Conservation (phyloP, 2,329 filamentous ascomycete genomes). For the Pseudocercospora musae region DNA sequence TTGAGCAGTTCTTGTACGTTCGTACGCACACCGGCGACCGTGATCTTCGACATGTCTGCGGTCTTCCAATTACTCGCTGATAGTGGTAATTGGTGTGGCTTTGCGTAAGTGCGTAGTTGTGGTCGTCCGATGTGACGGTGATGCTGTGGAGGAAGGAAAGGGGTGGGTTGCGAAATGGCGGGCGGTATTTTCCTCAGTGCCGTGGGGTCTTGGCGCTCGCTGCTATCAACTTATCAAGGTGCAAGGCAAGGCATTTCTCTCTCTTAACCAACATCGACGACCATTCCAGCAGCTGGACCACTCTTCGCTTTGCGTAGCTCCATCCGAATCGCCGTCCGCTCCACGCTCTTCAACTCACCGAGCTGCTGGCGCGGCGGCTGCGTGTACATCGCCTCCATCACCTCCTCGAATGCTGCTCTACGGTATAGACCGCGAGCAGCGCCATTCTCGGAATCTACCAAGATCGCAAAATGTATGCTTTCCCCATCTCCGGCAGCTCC, state of each 20-base stretch:
- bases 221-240: neutral
- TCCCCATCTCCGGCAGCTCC: conserved; percentile 2
- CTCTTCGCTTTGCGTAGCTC: conserved; percentile 5
- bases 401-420: conserved; percentile 28
- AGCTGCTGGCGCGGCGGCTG: conserved; percentile 19
- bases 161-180: neutral
- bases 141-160: conserved; percentile 14
- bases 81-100: conserved; percentile 36
- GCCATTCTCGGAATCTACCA: conserved; percentile 30
- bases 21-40: conserved; percentile 86
- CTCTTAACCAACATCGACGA: neutral
- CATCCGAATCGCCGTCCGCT: conserved; percentile 24
- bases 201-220: neutral
- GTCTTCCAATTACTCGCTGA: conserved; percentile 48
- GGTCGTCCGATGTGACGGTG: conserved; percentile 5
- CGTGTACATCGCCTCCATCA: conserved; percentile 24
- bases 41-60: conserved; percentile 74
- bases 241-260: too few species aligned
- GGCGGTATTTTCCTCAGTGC: neutral
- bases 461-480: conserved; percentile 18
- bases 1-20: conserved; percentile 92
- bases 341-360: conserved; percentile 8
- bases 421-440: conserved; percentile 29
- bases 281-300: neutral
- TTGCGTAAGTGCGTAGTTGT: conserved; percentile 30